Percentiles rank a stretch among this genome's conserved stretches.
Evolutionary conservation across 148 eudicot species (phyloP).

Genomic region (Pharnaceum exiguum): DNA sequence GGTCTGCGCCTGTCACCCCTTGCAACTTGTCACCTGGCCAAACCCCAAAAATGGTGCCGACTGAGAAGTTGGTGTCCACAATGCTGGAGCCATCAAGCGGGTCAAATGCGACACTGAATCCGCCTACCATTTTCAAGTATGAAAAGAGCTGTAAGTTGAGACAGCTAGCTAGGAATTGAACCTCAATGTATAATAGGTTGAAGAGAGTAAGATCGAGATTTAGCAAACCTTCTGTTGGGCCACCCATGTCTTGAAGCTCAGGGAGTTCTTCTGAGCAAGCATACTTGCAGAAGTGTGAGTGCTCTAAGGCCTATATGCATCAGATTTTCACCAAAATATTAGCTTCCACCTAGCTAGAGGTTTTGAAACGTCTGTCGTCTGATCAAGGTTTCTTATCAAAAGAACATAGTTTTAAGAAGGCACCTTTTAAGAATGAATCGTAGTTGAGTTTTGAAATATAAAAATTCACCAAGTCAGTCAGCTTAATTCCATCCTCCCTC

Average conservation of each 20-base stretch:
- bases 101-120: conserved; percentile 98
- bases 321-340: conserved; percentile 1
- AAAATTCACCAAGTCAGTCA: too few relatives aligned
- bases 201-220: too few relatives aligned
- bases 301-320: conserved; percentile 59
- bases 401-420: too few relatives aligned
- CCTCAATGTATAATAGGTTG: not conserved
- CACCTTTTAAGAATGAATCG: too few relatives aligned
- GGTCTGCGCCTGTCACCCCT: conserved; percentile 89
- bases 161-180: not conserved
- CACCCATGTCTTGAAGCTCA: conserved; percentile 98
- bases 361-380: too few relatives aligned
- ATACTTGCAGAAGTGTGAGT: conserved; percentile 96
- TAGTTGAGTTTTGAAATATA: too few relatives aligned
- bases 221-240: conserved; percentile 70
- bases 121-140: conserved; percentile 39
- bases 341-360: too few relatives aligned
- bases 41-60: conserved; percentile 96
- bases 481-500: too few relatives aligned
- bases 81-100: conserved; percentile 99
- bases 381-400: too few relatives aligned
- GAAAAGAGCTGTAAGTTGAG: not conserved
- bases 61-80: conserved; percentile 97
- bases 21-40: conserved; percentile 99
- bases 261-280: conserved; percentile 99